Percentiles rank a stretch among this genome's conserved stretches.
phyloP scores from a whole-genome alignment of 495 filamentous ascomycete species.

The Xylaria flabelliformis region DNA sequence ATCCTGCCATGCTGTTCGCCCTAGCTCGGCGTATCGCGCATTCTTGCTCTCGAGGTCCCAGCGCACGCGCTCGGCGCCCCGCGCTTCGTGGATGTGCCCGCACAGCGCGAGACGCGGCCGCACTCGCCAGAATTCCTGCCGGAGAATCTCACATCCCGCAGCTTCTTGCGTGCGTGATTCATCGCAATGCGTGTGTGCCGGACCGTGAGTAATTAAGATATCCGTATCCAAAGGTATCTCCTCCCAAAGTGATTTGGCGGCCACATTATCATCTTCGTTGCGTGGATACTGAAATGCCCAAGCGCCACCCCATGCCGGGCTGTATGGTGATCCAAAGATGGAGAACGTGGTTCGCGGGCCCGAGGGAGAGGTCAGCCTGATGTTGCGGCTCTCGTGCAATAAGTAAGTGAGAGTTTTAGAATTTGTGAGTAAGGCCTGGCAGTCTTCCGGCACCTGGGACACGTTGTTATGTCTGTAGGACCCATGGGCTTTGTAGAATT shows the following conservation, averaged over 20 bases:
- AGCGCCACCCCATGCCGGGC: conserved; percentile 59
- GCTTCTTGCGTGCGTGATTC: conserved; percentile 53
- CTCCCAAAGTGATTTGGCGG: conserved; percentile 58
- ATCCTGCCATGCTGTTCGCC: conserved; percentile 46
- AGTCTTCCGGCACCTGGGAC: conserved; percentile 62
- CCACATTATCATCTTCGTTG: conserved; percentile 39
- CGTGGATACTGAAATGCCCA: conserved; percentile 78
- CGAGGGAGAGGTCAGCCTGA: conserved; percentile 61
- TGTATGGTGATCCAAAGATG: conserved; percentile 78
- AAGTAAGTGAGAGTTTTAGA: conserved; percentile 69
- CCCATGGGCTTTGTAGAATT: conserved; percentile 66
- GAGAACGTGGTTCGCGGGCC: conserved; percentile 73
- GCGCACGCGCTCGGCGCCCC: conserved; percentile 63
- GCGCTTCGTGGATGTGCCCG: conserved; percentile 80
- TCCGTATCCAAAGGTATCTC: conserved; percentile 73
- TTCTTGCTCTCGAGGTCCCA: conserved; percentile 55
- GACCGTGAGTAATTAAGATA: conserved; percentile 86
- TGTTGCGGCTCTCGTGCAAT: conserved; percentile 63
- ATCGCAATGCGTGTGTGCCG: conserved; percentile 77
- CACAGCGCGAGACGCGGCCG: conserved; percentile 85
- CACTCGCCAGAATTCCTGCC: conserved; percentile 72
- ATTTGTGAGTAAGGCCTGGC: conserved; percentile 60
- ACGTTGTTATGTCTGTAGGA: conserved; percentile 63
- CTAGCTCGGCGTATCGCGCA: conserved; percentile 37
- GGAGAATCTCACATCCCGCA: conserved; percentile 73